A percentile compares a stretch with the other conserved stretches of the same genome.
Conservation (phyloP, 306 rosid genomes). For the Vicia villosa region DNA sequence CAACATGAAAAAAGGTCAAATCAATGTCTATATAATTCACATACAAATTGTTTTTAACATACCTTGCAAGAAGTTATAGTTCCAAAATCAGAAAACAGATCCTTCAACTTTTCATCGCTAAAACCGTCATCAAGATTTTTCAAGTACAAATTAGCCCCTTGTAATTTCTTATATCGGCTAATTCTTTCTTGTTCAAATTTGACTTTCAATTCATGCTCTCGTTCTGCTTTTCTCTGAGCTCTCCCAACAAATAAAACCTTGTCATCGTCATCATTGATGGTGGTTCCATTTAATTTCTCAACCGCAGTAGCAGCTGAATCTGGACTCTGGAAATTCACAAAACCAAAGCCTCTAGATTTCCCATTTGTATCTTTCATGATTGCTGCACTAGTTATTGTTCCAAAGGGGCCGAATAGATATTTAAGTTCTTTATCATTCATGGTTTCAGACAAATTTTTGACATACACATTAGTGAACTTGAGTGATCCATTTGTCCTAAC, state of each 20-base stretch:
- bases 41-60: background rate
- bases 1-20: background rate
- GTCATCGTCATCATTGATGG: slow-evolving; percentile 59
- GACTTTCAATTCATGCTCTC: slow-evolving; percentile 74
- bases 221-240: slow-evolving; percentile 76
- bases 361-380: slow-evolving; percentile 68
- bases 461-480: slow-evolving; percentile 72
- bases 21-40: background rate
- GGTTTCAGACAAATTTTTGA: slow-evolving; percentile 69
- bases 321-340: slow-evolving; percentile 63
- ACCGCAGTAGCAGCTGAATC: slow-evolving; percentile 71
- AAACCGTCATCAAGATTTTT: slow-evolving; percentile 81
- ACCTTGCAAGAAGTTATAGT: slow-evolving; percentile 87
- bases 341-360: slow-evolving; percentile 82
- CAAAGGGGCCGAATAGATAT: slow-evolving; percentile 53
- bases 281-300: slow-evolving; percentile 63
- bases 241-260: slow-evolving; percentile 70
- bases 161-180: slow-evolving; percentile 74
- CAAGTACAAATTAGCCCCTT: slow-evolving; percentile 81
- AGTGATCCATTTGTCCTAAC: slow-evolving; percentile 49
- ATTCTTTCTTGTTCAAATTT: slow-evolving; percentile 76
- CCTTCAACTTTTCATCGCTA: slow-evolving; percentile 73
- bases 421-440: slow-evolving; percentile 56
- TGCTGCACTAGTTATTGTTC: slow-evolving; percentile 66
- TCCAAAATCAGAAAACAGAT: slow-evolving; percentile 83